These are phyloP conservation scores for Lentinula aciculospora DNA, from an alignment of 768 basidiomycete genomes.

Conservation along the genomic window DNA sequence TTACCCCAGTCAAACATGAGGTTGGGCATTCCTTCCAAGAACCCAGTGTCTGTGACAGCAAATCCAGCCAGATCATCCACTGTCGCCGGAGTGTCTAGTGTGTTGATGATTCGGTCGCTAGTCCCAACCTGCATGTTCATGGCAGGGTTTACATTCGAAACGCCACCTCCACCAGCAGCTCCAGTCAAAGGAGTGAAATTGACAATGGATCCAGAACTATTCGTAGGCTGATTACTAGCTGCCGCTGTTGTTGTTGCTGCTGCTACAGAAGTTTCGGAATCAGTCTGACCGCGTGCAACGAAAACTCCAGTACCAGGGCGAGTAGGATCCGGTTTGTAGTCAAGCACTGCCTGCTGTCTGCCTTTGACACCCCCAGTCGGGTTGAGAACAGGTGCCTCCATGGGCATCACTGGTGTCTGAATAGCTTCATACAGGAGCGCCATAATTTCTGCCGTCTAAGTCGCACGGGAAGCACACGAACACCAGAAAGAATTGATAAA, in stretches of 20 bases:
- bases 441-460: conserved; percentile 88
- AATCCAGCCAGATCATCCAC: conserved; percentile 54
- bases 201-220: conserved; percentile 36
- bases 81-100: conserved; percentile 57
- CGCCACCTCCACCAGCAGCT: conserved; percentile 26
- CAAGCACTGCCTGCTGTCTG: conserved; percentile 47
- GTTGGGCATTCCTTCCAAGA: conserved; percentile 75
- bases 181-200: conserved; percentile 45
- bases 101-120: conserved; percentile 70
- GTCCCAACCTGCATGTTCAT: conserved; percentile 46
- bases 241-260: conserved; percentile 48
- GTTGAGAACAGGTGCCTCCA: conserved; percentile 65
- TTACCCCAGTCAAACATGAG: conserved; percentile 87
- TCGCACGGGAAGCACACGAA: neutral
- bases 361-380: conserved; percentile 68
- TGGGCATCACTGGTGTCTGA: conserved; percentile 52
- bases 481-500: conserved; percentile 3
- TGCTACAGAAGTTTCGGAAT: conserved; percentile 42
- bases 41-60: conserved; percentile 60
- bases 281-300: conserved; percentile 51
- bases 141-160: conserved; percentile 69
- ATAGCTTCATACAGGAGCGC: conserved; percentile 89
- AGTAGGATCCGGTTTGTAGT: conserved; percentile 75
- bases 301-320: conserved; percentile 88
- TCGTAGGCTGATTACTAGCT: conserved; percentile 15